Evolutionary conservation across 768 basidiomycete species (phyloP), one percentile per base, ranked within the genome.

Genomic region (Lentinula guzmanii): DNA sequence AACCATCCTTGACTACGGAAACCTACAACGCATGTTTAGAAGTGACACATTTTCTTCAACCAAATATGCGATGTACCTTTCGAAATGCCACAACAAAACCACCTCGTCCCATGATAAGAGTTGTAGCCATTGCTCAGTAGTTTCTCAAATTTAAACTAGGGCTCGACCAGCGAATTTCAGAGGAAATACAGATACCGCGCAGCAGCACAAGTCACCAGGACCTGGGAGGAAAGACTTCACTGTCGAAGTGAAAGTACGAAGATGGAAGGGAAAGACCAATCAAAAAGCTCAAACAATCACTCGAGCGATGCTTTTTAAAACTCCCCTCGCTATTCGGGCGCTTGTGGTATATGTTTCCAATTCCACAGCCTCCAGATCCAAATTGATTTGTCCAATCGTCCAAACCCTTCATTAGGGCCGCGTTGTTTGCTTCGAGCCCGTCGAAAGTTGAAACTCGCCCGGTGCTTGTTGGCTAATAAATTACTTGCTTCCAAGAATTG

Each of bases 161-260:
- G 18, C 21, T 56, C 55, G 55, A 56, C 55, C 55, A 56, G 55
- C 55, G 55, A 55, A 55, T 37, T 37, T 43, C 55, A 41, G 41
- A 43, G 24, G 39, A 15, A 11, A 9, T 37, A 42, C 2, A 18
- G 9, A 6, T 42, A 56, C 55, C 55, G 55, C 55, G 13, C 55
- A 56, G 55, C 55, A 56, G 55, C 41, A 55, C 37, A 56, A 56
- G 55, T 56, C 55, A 43, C 55, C 55, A 43, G 55, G 55, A 56
- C 55, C 28, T 56, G 55, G 31, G 37, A 15, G n/a, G 21, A n/a
- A 16, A 35, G 28, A 41, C 18, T 56, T 42, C 55, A 56, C 55
- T 56, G 55, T 56, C 55, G 43, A 56, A 56, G 55, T 56, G 55
- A 42, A 13, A 54, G 51, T 48, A 34, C 15, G 53, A 21, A 21